Conservation (phyloP, 106 monocot genomes). For the Apostasia ramifera region DNA sequence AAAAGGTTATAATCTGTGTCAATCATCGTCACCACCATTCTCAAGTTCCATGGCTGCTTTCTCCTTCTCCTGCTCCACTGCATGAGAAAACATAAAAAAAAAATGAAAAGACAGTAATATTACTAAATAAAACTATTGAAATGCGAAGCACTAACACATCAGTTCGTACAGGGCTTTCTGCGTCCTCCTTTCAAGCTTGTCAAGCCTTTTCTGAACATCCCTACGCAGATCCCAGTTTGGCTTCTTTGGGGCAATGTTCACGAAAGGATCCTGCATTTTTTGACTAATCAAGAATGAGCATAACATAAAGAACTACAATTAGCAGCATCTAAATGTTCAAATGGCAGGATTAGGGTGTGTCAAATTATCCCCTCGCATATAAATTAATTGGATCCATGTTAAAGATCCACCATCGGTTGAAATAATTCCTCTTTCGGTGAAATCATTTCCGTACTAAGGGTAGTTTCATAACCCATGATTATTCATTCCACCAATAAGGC, state of each 20-base stretch:
- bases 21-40: slow-evolving; percentile 13
- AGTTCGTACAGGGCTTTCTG: slow-evolving; percentile 80
- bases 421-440: no score
- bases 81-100: background rate
- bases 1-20: background rate
- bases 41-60: slow-evolving; percentile 34
- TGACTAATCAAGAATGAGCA: background rate
- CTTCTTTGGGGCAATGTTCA: slow-evolving; percentile 97
- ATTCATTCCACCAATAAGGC: no score
- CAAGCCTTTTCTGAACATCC: slow-evolving; percentile 91
- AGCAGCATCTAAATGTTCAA: no score
- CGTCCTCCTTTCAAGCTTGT: slow-evolving; percentile 93
- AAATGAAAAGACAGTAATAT: background rate
- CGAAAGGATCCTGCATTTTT: slow-evolving; percentile 72
- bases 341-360: no score
- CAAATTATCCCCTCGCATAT: no score
- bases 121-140: background rate
- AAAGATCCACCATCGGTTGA: no score
- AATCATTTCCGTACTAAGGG: no score
- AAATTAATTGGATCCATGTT: no score
- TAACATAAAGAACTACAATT: background rate
- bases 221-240: slow-evolving; percentile 97
- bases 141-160: slow-evolving; percentile 29
- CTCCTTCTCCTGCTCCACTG: slow-evolving; percentile 70
- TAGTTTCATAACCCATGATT: no score